These are phyloP conservation scores for Psophocarpus tetragonolobus DNA, from an alignment of 306 rosid species.

Conservation along the genomic window DNA sequence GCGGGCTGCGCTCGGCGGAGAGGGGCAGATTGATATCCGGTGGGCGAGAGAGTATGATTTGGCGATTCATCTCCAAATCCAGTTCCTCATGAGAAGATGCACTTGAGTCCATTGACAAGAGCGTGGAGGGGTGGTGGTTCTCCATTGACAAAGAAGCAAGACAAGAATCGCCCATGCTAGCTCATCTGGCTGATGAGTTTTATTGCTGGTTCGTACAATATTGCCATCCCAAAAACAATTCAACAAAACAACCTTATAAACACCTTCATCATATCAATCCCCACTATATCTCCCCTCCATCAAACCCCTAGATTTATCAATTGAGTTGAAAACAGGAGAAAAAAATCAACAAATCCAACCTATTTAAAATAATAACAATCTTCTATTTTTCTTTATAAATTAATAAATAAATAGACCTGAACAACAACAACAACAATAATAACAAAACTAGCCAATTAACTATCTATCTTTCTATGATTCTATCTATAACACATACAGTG, in stretches of 20 bases:
- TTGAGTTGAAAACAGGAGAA: conserved; percentile 22
- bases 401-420: conserved; percentile 13
- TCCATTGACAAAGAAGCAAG: conserved; percentile 77
- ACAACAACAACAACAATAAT: neutral
- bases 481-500: neutral
- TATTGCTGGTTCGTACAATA: conserved; percentile 57
- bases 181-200: conserved; percentile 54
- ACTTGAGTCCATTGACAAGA: conserved; percentile 92
- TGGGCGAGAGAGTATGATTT: conserved; percentile 70
- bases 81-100: conserved; percentile 90
- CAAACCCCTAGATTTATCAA: conserved; percentile 88
- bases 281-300: conserved; percentile 99
- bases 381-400: conserved; percentile 31
- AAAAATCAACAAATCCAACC: conserved; percentile 41
- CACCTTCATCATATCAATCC: conserved; percentile 78
- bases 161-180: conserved; percentile 76
- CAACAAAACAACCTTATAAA: conserved; percentile 65
- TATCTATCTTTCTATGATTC: conserved; percentile 17
- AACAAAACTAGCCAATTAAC: neutral
- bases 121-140: conserved; percentile 87
- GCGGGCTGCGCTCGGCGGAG: conserved; percentile 81
- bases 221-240: conserved; percentile 56
- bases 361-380: neutral
- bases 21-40: conserved; percentile 87
- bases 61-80: conserved; percentile 84